These are phyloP conservation scores for Athelia psychrophila DNA, from an alignment of 1,284 basidiomycete species.

Conservation along the genomic window DNA sequence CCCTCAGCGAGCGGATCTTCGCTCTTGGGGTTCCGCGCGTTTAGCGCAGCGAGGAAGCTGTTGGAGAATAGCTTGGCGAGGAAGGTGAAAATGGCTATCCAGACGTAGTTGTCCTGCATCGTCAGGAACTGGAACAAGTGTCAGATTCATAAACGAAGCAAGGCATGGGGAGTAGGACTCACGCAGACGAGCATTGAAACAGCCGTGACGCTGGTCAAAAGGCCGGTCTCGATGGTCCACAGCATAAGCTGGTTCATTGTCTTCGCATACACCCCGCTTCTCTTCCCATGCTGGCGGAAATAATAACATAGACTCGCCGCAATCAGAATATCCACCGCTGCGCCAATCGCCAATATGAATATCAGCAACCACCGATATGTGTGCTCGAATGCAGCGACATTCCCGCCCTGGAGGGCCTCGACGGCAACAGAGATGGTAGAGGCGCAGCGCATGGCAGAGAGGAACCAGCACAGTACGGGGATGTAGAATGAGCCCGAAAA, in stretches of 20 bases:
- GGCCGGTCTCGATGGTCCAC: conserved; percentile 17
- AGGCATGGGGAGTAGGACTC: neutral
- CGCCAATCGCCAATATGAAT: conserved; percentile 19
- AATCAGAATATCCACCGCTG: conserved; percentile 22
- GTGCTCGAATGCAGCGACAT: conserved; percentile 10
- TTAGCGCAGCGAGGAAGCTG: neutral
- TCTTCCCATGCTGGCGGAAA: conserved; percentile 8
- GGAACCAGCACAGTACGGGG: conserved; percentile 15
- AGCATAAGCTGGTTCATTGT: conserved; percentile 20
- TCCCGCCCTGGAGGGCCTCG: conserved; percentile 8
- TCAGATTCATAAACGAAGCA: neutral
- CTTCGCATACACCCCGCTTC: conserved; percentile 14
- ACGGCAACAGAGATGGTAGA: conserved; percentile 14
- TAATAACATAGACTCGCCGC: conserved; percentile 21
- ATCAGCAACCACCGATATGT: conserved; percentile 22
- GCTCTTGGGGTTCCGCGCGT: neutral
- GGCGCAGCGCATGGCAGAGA: conserved; percentile 16
- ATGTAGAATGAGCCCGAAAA: conserved; percentile 4
- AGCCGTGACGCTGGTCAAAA: conserved; percentile 11
- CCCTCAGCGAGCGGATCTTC: too few species aligned
- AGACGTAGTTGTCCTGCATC: conserved; percentile 18
- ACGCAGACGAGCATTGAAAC: conserved; percentile 11
- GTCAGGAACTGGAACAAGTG: conserved; percentile 8
- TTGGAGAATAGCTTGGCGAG: conserved; percentile 14
- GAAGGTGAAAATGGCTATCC: conserved; percentile 24